A percentile compares a stretch with the other conserved stretches of the same genome.
phyloP scores from a whole-genome alignment of 1,284 basidiomycete species.

The Pseudozyma pruni region DNA sequence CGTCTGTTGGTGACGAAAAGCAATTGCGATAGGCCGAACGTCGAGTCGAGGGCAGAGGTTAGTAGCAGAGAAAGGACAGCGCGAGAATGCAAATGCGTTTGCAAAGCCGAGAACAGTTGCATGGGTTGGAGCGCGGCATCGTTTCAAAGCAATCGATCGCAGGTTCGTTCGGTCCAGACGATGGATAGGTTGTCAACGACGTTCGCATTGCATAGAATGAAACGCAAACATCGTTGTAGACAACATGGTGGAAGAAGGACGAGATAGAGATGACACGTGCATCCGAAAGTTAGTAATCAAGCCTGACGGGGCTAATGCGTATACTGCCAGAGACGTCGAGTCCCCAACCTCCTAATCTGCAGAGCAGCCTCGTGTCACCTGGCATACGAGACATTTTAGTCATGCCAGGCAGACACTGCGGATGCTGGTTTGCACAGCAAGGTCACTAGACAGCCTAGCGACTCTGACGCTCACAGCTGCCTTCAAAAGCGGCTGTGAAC shows the following conservation, averaged over 20 bases:
- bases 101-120: constrained; percentile 9
- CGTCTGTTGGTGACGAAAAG: constrained; percentile 73
- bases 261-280: constrained; percentile 33
- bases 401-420: constrained; percentile 1
- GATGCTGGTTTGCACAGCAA: background rate
- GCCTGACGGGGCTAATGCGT: constrained; percentile 11
- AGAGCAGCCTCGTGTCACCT: background rate
- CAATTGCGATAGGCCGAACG: constrained; percentile 3
- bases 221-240: constrained; percentile 49
- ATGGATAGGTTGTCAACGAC: constrained; percentile 38
- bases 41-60: constrained; percentile 3
- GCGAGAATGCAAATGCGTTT: constrained; percentile 11
- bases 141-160: constrained; percentile 34
- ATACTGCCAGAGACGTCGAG: background rate
- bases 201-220: constrained; percentile 59
- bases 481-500: background rate
- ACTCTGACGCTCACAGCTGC: background rate
- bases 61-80: constrained; percentile 41
- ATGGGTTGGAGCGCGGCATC: constrained; percentile 20
- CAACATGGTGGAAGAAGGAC: constrained; percentile 23
- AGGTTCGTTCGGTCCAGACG: constrained; percentile 16
- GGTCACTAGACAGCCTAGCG: background rate
- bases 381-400: background rate
- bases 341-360: constrained; percentile 1
- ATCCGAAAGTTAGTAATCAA: constrained; percentile 48